Base-by-base conservation (phyloP, 2,329 filamentous ascomycete species). In the Paecilomyces fulvus region DNA sequence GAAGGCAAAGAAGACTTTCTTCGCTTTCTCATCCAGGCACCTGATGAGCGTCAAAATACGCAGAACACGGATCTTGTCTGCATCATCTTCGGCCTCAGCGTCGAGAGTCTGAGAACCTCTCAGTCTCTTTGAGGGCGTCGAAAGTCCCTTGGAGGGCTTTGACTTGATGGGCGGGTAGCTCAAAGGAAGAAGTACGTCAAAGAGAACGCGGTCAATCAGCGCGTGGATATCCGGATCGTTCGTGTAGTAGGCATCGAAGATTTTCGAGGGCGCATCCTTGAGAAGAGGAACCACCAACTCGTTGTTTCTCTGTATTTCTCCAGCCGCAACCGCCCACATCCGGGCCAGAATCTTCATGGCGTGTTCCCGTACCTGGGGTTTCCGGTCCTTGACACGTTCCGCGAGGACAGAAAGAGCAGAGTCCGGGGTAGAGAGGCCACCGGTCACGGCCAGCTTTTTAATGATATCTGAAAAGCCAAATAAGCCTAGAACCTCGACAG, bases 321-420 rank as follows among this genome's bases (percentile, higher is more conserved):
- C 89, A 17, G 87, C 84, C 11, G 90, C 92, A 17, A 95, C 92
- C n/a, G 90, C 92, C 94, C 94, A 99, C 28, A 97, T 85, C 59
- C 86, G 89, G 10, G 84, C 89, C 1, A 97, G 77, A 8, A 95
- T 79, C 53, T 85, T 87, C 83, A 96, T 95, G 23, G 90, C 92
- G 64, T 92, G 90, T 43, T 89, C 85, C 56, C 92, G 88, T 10
- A 99, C 89, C 48, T 83, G 79, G 12, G 86, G 83, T 69, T 88
- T 92, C 60, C 87, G 87, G 74, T 99, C 95, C 64, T 92, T 90
- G 62, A 90, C 90, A 61, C 94, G 84, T 67, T 96, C 91, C 28
- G 90, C 89, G 25, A 99, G 81, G 60, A 87, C 90, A 55, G 82
- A 84, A 14, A 99, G 80, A 25, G 96, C 81, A 0, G 92, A 94